Percentiles rank a stretch among this genome's conserved stretches.
Conservation (phyloP, 73 alveolate genomes). For the Stentor roeselii region DNA sequence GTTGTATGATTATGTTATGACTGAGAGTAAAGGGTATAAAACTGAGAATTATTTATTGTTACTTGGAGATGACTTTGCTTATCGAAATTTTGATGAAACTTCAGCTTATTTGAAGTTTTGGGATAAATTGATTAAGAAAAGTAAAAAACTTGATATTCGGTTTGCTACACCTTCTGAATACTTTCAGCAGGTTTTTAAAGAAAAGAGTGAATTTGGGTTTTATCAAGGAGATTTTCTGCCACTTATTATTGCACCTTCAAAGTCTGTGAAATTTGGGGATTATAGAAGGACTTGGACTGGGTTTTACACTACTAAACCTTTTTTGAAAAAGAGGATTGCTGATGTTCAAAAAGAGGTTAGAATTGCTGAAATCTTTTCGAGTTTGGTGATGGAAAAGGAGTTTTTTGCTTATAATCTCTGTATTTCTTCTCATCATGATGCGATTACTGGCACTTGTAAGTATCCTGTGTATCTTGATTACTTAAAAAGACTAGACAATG, state of each 20-base stretch:
- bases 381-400: not conserved
- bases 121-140: not conserved
- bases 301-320: slow-evolving; percentile 38
- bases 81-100: not conserved
- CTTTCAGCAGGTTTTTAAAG: not conserved
- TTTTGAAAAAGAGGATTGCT: slow-evolving; percentile 38
- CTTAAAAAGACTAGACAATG: slow-evolving; percentile 21
- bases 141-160: not conserved
- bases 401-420: slow-evolving; percentile 21
- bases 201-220: not conserved
- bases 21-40: not conserved
- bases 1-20: not conserved
- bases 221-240: not conserved
- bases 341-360: slow-evolving; percentile 19
- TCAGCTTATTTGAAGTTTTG: not conserved
- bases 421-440: slow-evolving; percentile 62
- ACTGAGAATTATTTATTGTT: not conserved
- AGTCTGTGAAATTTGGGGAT: not conserved
- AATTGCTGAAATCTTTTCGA: slow-evolving; percentile 22
- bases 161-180: not conserved
- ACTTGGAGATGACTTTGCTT: not conserved
- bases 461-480: slow-evolving; percentile 39
- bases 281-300: not conserved
- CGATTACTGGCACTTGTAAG: slow-evolving; percentile 66
- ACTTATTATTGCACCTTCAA: no score